Evolutionary conservation across 768 basidiomycete genomes (phyloP).

Genomic region (Tricholoma sp.): DNA sequence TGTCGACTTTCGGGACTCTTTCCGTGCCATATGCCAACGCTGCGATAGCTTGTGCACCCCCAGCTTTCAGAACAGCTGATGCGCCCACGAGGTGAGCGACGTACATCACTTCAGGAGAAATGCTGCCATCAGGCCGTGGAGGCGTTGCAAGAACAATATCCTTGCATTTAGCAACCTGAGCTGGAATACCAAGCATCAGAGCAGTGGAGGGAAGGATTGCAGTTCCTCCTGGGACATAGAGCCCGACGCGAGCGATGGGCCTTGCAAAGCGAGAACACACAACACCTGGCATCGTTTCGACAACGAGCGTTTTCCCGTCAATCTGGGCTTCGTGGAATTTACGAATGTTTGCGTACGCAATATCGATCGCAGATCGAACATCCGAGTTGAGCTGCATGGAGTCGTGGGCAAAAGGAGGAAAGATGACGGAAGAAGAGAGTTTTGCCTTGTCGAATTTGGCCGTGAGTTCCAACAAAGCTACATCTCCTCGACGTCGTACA

Average conservation of each 20-base stretch:
- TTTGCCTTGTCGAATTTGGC: conserved; percentile 88
- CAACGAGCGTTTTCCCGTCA: conserved; percentile 62
- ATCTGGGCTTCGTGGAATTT: conserved; percentile 90
- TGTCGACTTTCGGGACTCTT: conserved; percentile 96
- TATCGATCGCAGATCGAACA: conserved; percentile 80
- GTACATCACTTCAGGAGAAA: conserved; percentile 97
- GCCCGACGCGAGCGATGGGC: conserved; percentile 91
- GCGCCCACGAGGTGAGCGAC: conserved; percentile 90
- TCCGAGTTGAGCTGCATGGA: conserved; percentile 53
- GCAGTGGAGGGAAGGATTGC: conserved; percentile 95
- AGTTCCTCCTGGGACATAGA: conserved; percentile 97
- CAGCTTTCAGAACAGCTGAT: conserved; percentile 86
- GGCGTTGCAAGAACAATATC: conserved; percentile 94
- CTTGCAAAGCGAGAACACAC: conserved; percentile 93
- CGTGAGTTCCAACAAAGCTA: conserved; percentile 81
- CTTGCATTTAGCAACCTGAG: conserved; percentile 93
- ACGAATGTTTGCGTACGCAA: conserved; percentile 86
- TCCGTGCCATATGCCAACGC: conserved; percentile 96
- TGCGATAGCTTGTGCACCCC: conserved; percentile 94
- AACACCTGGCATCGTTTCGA: conserved; percentile 98
- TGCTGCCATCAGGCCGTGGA: conserved; percentile 86
- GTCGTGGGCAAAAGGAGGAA: conserved; percentile 73
- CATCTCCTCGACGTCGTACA: conserved; percentile 80
- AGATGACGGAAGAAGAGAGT: conserved; percentile 63
- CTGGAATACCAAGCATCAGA: conserved; percentile 96